Percentiles rank a stretch among this genome's conserved stretches.
Conservation (phyloP, 495 filamentous ascomycete genomes). For the Xylaria sp. region DNA sequence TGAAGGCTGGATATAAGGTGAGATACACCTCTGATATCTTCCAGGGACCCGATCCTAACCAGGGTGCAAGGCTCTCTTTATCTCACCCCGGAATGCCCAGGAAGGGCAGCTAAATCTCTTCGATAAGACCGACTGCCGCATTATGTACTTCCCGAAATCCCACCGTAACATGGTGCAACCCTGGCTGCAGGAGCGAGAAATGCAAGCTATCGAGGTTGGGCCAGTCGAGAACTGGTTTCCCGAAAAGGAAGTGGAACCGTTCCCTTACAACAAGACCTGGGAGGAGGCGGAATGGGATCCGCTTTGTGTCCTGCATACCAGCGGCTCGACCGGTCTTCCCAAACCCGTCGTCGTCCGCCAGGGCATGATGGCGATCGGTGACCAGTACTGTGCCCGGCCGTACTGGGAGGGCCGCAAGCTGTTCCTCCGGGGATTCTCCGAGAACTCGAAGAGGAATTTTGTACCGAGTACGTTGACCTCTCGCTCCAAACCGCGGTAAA, state of each 20-base stretch:
- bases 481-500: background rate
- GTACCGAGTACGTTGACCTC: constrained; percentile 31
- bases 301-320: constrained; percentile 62
- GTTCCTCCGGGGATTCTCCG: constrained; percentile 34
- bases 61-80: constrained; percentile 35
- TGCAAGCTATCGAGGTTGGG: constrained; percentile 37
- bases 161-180: constrained; percentile 47
- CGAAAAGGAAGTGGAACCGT: constrained; percentile 37
- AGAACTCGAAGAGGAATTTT: constrained; percentile 8
- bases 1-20: constrained; percentile 56
- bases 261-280: constrained; percentile 53
- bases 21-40: background rate
- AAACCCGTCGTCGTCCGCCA: constrained; percentile 60
- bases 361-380: constrained; percentile 54
- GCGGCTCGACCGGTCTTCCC: constrained; percentile 64
- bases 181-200: constrained; percentile 45
- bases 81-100: constrained; percentile 54
- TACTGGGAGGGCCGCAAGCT: constrained; percentile 37
- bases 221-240: constrained; percentile 33
- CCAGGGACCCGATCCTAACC: background rate
- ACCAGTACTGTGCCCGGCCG: constrained; percentile 37
- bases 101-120: constrained; percentile 55
- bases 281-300: constrained; percentile 56
- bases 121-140: constrained; percentile 47
- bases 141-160: constrained; percentile 36